Evolutionary conservation across 805 yeast species (phyloP), one percentile per base, ranked within the genome.

Genomic region (Blastobotrys peoriensis): DNA sequence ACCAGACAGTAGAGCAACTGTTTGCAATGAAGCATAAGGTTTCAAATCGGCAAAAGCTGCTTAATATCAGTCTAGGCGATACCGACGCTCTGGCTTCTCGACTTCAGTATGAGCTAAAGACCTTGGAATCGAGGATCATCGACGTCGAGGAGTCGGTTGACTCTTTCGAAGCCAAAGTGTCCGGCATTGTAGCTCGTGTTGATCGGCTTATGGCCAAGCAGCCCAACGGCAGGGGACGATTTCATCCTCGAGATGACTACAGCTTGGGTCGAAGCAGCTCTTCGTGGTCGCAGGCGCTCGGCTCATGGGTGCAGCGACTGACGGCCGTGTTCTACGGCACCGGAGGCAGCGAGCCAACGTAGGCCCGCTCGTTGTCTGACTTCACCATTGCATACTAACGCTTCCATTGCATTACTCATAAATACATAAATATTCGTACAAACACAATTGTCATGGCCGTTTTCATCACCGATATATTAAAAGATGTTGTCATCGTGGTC

Each of bases 111-210:
- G 91, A 84, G 56, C 65, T 79, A 37, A 63, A 83, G 17, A 65
- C 80, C 35, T 60, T 84, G 23, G 72, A 72, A 25, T 72, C 75
- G 18, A 79, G 83, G 52, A 72, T 84, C 38, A 71, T 76, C 36
- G 93, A 84, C 53, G 81, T 83, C 5, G 85, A 81, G 53, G 80
- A 79, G 21, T 71, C 79, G 37, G 70, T 78, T 44, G 65, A 69
- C 38, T 59, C 69, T 30, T 76, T 77, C 60, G 65, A 60, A 6
- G 36, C 54, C 15, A 66, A 68, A 50, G 68, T 71, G 30, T 62
- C 53, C 17, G 42, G 49, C 3, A 47, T 71, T 38, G 74, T 70
- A 28, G 17, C 34, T 8, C 53, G 63, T 3, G 46, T 58, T 40
- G 49, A 34, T 27, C 28, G 45, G 17, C 15, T 35, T 10, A 4